Evolutionary conservation across 2,329 filamentous ascomycete species (phyloP), one percentile per base, ranked within the genome.

Genomic region (Ophiostoma fasciatum): DNA sequence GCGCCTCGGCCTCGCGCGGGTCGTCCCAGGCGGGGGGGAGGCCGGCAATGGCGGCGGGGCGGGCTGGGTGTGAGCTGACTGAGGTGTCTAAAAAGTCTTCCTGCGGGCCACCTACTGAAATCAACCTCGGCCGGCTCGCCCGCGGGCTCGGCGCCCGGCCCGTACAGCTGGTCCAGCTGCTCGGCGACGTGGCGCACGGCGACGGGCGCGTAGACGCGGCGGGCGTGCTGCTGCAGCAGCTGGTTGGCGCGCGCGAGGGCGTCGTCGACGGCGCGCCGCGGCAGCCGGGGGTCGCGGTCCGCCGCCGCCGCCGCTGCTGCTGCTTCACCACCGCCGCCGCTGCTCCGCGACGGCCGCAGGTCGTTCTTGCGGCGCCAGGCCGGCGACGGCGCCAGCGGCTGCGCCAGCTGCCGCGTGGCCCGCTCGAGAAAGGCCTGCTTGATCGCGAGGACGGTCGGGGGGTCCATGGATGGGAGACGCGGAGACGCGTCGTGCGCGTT

Each of bases 101-200:
- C n/a, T n/a, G n/a, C n/a, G n/a, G n/a, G n/a, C n/a, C 4, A 19
- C 57, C 41, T 53, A 66, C 59, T 59, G 22, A 7, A 23, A 23
- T 23, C 22, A 23, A 23, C 22, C 7, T 23, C 22, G 22, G 57
- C 6, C 55, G 54, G 1, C 38, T 25, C 32, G 4, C 46, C 45
- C 0, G 45, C 49, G 14, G 52, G 50, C 29, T 61, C 60, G 6
- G 58, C 64, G 1, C 58, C 57, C 28, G 60, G 57, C 53, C 66
- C 66, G 52, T 82, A 83, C 30, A 80, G 57, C 32, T 57, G 56
- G 53, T 81, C 75, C 28, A 84, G 73, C 57, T 84, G 78, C 58
- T 82, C 77, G 2, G 78, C 77, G 14, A 83, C 68, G 47, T 81
- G 75, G 25, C 78, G 68, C 35, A 68, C 72, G n/a, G 78, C 75